Evolutionary conservation across 1,139 yeast species (phyloP).

Genomic region (Taphrina sp.): DNA sequence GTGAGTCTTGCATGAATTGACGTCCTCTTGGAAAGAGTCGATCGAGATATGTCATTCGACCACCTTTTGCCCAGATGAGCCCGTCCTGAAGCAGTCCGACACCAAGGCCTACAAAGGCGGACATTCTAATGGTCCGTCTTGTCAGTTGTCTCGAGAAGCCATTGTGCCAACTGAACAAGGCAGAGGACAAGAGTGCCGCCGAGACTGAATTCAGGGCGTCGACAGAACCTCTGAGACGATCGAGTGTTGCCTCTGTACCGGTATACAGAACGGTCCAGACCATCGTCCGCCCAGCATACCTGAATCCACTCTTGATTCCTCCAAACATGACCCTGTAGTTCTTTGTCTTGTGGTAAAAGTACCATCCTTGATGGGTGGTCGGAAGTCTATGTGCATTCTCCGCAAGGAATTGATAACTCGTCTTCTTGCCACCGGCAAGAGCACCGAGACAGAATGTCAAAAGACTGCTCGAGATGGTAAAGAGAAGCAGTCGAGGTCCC

Average conservation of each 20-base stretch:
- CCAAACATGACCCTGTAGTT: slow-evolving; percentile 54
- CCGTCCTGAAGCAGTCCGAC: slow-evolving; percentile 21
- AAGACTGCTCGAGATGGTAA: slow-evolving; percentile 8
- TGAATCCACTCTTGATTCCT: slow-evolving; percentile 23
- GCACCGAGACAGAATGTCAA: slow-evolving; percentile 54
- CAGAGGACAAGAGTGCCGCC: slow-evolving; percentile 21
- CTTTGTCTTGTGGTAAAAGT: slow-evolving; percentile 80
- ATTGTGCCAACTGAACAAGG: slow-evolving; percentile 6
- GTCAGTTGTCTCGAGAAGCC: slow-evolving; percentile 23
- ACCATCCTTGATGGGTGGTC: slow-evolving; percentile 79
- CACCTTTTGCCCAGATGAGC: slow-evolving; percentile 10
- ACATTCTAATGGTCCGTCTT: slow-evolving; percentile 21
- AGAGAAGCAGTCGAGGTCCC: slow-evolving; percentile 24
- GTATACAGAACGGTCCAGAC: slow-evolving; percentile 23
- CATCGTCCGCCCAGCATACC: slow-evolving; percentile 19
- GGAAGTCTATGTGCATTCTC: slow-evolving; percentile 84
- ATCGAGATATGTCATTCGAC: slow-evolving; percentile 22
- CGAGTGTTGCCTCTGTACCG: slow-evolving; percentile 15
- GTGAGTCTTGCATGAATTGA: too few species aligned
- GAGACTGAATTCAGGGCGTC: slow-evolving; percentile 16
- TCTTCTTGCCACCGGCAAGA: slow-evolving; percentile 56
- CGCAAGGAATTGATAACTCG: slow-evolving; percentile 65
- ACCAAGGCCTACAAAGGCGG: slow-evolving; percentile 12
- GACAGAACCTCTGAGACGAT: slow-evolving; percentile 21
- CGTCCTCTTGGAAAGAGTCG: background rate